phyloP scores from a whole-genome alignment of 768 basidiomycete genomes.

The Scleroderma citrinum region DNA sequence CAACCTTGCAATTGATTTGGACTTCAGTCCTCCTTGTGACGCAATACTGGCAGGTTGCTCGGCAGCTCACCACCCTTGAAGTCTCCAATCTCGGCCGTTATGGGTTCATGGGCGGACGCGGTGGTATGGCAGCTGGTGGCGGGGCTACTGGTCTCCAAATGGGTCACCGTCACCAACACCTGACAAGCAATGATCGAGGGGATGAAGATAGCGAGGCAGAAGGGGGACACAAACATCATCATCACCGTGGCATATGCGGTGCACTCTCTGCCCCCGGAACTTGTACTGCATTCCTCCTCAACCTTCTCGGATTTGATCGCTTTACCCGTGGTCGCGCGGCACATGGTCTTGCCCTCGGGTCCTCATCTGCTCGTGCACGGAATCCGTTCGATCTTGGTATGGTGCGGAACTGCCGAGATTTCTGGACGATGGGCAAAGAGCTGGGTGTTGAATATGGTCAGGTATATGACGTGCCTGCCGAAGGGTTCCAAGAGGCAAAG shows the following conservation, averaged over 20 bases:
- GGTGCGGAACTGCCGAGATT: conserved; percentile 80
- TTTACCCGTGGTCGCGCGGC: conserved; percentile 90
- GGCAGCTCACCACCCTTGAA: conserved; percentile 95
- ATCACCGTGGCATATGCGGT: conserved; percentile 33
- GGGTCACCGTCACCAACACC: conserved; percentile 60
- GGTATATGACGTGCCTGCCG: conserved; percentile 83
- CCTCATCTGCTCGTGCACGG: conserved; percentile 47
- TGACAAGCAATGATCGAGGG: conserved; percentile 40
- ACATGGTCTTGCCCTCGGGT: conserved; percentile 73
- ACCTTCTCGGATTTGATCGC: conserved; percentile 87
- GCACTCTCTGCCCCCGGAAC: conserved; percentile 28
- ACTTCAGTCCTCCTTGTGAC: conserved; percentile 79
- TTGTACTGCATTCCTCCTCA: conserved; percentile 66
- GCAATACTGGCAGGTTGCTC: conserved; percentile 88
- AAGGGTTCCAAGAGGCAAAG: conserved; percentile 79
- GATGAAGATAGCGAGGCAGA: conserved; percentile 37
- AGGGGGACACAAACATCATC: conserved; percentile 42
- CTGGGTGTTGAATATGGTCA: conserved; percentile 87
- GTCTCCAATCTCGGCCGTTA: conserved; percentile 92
- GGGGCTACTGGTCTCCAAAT: no score
- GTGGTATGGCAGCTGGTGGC: conserved; percentile 54
- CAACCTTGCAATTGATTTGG: conserved; percentile 93
- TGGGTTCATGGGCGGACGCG: conserved; percentile 95
- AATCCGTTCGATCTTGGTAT: conserved; percentile 92
- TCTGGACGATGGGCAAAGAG: conserved; percentile 84